Evolutionary conservation across 2,329 filamentous ascomycete genomes (phyloP).

Genomic region (Ophiostoma ulmi): DNA sequence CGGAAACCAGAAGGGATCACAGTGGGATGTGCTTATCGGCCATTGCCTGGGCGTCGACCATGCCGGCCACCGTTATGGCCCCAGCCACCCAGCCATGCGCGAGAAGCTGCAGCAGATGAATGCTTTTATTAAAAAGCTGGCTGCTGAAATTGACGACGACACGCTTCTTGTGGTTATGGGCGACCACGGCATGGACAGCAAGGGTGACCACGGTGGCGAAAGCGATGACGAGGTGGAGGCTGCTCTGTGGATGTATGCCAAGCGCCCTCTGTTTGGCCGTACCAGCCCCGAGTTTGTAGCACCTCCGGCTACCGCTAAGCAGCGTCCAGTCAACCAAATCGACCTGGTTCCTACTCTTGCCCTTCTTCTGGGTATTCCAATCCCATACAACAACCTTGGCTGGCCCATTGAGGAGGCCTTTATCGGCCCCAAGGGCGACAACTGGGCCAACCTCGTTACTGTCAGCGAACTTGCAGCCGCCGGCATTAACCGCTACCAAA

Average conservation of each 20-base stretch:
- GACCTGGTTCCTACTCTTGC: constrained; percentile 91
- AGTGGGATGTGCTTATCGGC: constrained; percentile 93
- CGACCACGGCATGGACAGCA: constrained; percentile 97
- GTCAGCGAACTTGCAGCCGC: constrained; percentile 74
- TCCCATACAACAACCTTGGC: constrained; percentile 94
- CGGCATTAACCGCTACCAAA: constrained; percentile 84
- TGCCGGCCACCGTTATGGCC: constrained; percentile 92
- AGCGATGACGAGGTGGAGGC: constrained; percentile 94
- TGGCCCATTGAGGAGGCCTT: constrained; percentile 93
- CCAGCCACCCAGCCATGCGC: constrained; percentile 85
- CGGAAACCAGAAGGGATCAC: constrained; percentile 47
- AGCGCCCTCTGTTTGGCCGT: constrained; percentile 76
- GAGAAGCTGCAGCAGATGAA: constrained; percentile 92
- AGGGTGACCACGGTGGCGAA: constrained; percentile 97
- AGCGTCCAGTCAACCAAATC: constrained; percentile 74
- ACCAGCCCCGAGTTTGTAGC: constrained; percentile 54
- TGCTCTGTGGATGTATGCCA: constrained; percentile 97
- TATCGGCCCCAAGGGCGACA: constrained; percentile 59
- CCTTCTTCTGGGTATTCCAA: constrained; percentile 80
- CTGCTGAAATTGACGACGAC: constrained; percentile 68
- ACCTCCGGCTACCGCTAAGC: constrained; percentile 68
- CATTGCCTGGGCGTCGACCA: constrained; percentile 96
- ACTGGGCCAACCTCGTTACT: constrained; percentile 71
- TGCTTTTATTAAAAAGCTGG: constrained; percentile 65
- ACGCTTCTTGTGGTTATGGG: constrained; percentile 94